Percentiles rank a stretch among this genome's conserved stretches.
phyloP scores from a whole-genome alignment of 2,329 filamentous ascomycete species.

The Cryoendolithus antarcticus region DNA sequence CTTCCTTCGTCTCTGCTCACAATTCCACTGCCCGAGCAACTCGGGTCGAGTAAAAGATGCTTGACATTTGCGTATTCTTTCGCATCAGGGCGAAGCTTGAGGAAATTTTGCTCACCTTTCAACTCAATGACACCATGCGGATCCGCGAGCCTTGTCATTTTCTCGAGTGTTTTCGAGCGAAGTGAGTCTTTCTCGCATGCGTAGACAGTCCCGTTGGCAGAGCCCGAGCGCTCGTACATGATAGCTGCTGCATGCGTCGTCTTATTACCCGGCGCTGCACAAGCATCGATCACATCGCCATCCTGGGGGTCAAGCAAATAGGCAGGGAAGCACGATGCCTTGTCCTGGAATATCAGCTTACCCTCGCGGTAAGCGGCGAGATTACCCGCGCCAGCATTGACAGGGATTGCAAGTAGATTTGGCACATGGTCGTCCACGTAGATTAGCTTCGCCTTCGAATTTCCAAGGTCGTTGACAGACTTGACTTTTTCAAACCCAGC shows the following conservation, averaged over 20 bases:
- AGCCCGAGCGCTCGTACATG: slow-evolving; percentile 30
- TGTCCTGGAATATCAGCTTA: slow-evolving; percentile 82
- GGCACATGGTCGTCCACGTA: slow-evolving; percentile 73
- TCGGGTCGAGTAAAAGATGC: slow-evolving; percentile 77
- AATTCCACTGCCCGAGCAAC: slow-evolving; percentile 91
- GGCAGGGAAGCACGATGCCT: slow-evolving; percentile 92
- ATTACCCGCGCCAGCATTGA: slow-evolving; percentile 58
- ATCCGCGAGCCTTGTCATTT: slow-evolving; percentile 72
- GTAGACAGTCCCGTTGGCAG: slow-evolving; percentile 41
- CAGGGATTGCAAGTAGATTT: slow-evolving; percentile 67
- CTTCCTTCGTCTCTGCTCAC: slow-evolving; percentile 70
- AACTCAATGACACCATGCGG: slow-evolving; percentile 55
- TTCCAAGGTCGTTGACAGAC: slow-evolving; percentile 38
- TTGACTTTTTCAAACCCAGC: slow-evolving; percentile 45
- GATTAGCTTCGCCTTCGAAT: slow-evolving; percentile 35
- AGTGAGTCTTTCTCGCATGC: slow-evolving; percentile 67
- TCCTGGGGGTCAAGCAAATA: slow-evolving; percentile 65
- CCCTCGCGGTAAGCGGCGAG: slow-evolving; percentile 63
- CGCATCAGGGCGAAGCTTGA: slow-evolving; percentile 56
- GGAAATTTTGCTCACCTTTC: slow-evolving; percentile 66
- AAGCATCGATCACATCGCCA: slow-evolving; percentile 80
- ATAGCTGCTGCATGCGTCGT: slow-evolving; percentile 85
- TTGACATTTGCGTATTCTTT: slow-evolving; percentile 55
- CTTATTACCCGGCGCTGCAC: slow-evolving; percentile 92
- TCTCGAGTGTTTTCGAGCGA: slow-evolving; percentile 63